A percentile compares a stretch with the other conserved stretches of the same genome.
phyloP scores from a whole-genome alignment of 495 filamentous ascomycete genomes.

The Tetracladium marchalianum region DNA sequence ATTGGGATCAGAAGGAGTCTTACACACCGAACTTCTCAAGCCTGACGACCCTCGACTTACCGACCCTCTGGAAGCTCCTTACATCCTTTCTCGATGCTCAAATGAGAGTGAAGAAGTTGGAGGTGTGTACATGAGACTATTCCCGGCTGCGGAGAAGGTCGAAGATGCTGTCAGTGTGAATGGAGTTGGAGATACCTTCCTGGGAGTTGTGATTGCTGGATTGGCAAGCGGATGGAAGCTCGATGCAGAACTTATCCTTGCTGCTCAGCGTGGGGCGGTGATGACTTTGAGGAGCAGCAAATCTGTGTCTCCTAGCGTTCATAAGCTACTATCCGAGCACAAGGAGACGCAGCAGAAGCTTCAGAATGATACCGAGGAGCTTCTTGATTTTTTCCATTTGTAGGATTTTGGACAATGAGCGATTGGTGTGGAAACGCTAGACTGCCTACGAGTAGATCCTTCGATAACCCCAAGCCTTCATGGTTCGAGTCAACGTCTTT shows the following conservation, averaged over 20 bases:
- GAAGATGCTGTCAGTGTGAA: constrained; percentile 78
- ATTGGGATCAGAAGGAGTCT: constrained; percentile 62
- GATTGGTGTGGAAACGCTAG: no score
- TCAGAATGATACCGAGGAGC: no score
- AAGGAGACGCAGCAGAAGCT: no score
- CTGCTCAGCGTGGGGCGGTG: constrained; percentile 65
- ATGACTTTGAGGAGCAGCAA: constrained; percentile 64
- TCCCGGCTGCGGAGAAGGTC: constrained; percentile 57
- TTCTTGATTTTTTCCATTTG: no score
- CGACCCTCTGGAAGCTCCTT: constrained; percentile 48
- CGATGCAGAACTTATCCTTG: constrained; percentile 23
- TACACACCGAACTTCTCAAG: constrained; percentile 60
- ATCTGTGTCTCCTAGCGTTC: constrained; percentile 45
- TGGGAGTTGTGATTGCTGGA: constrained; percentile 70
- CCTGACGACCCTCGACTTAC: constrained; percentile 54
- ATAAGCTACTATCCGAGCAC: no score
- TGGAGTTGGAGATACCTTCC: constrained; percentile 87
- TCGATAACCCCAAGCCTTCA: no score
- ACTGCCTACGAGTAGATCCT: no score
- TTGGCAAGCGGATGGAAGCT: constrained; percentile 37
- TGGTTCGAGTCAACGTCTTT: no score
- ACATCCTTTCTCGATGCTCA: constrained; percentile 51
- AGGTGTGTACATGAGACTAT: constrained; percentile 78
- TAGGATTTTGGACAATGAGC: no score
- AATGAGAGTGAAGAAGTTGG: constrained; percentile 49